Percentiles rank a stretch among this genome's conserved stretches.
Conservation (phyloP, 495 filamentous ascomycete species). For the Talaromyces trachyspermus region DNA sequence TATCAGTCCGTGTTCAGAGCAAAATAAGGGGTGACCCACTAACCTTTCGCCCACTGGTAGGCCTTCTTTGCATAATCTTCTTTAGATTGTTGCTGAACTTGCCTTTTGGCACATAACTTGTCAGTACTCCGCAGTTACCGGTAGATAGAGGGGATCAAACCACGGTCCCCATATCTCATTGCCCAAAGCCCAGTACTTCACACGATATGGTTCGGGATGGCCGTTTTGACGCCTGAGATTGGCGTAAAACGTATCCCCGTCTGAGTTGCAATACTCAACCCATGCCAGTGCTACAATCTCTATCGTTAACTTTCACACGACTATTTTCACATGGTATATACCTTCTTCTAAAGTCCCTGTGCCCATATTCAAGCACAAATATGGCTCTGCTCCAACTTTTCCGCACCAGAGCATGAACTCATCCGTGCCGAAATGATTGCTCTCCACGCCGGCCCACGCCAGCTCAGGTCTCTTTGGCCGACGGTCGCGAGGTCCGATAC, state of each 20-base stretch:
- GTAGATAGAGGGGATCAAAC: too few relatives aligned
- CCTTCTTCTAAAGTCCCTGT: constrained; percentile 70
- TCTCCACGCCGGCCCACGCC: constrained; percentile 68
- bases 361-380: constrained; percentile 69
- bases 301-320: background rate
- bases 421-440: constrained; percentile 73
- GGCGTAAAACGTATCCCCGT: constrained; percentile 66
- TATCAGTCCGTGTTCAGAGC: background rate
- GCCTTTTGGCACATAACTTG: too few relatives aligned
- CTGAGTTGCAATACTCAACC: constrained; percentile 77
- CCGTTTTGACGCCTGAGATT: constrained; percentile 69
- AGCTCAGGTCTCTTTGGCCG: constrained; percentile 60
- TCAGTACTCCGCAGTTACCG: too few relatives aligned
- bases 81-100: constrained; percentile 66
- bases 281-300: constrained; percentile 51
- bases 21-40: background rate
- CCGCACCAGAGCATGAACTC: constrained; percentile 78
- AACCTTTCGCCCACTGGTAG: constrained; percentile 67
- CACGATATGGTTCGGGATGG: constrained; percentile 62
- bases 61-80: constrained; percentile 71
- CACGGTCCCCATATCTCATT: constrained; percentile 77
- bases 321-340: constrained; percentile 19
- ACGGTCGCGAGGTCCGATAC: constrained; percentile 61
- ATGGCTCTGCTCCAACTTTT: constrained; percentile 61
- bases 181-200: constrained; percentile 61